Evolutionary conservation across 768 basidiomycete genomes (phyloP).

Genomic region (Myochromella boudieri): DNA sequence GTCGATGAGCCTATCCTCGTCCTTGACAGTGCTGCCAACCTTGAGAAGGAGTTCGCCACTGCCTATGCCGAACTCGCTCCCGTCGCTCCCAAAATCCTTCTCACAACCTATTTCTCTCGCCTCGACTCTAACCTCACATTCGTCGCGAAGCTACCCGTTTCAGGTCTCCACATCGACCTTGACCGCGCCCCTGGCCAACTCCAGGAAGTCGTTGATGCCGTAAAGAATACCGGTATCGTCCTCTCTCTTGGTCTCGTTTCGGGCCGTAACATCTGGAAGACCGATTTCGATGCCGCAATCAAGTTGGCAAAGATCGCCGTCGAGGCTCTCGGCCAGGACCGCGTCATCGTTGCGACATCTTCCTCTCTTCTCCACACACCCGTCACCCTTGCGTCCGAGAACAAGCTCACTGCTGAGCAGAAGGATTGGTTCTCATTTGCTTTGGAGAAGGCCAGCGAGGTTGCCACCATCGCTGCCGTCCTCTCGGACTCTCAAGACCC

Average conservation of each 20-base stretch:
- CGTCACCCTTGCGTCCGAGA: slow-evolving; percentile 92
- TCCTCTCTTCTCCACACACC: slow-evolving; percentile 99
- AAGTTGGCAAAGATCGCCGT: slow-evolving; percentile 84
- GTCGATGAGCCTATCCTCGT: slow-evolving; percentile 97
- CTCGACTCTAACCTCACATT: slow-evolving; percentile 90
- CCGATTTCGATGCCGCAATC: slow-evolving; percentile 82
- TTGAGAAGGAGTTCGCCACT: slow-evolving; percentile 76
- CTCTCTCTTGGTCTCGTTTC: slow-evolving; percentile 96
- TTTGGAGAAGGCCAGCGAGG: slow-evolving; percentile 91
- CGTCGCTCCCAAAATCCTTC: slow-evolving; percentile 86
- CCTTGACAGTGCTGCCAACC: slow-evolving; percentile 75
- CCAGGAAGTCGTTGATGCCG: slow-evolving; percentile 72
- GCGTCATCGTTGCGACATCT: slow-evolving; percentile 92
- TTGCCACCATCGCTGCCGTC: slow-evolving; percentile 81
- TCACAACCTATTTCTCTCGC: slow-evolving; percentile 97
- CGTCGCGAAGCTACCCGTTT: slow-evolving; percentile 88
- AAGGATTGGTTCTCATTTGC: slow-evolving; percentile 99
- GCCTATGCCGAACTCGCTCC: slow-evolving; percentile 82
- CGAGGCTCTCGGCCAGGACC: slow-evolving; percentile 77
- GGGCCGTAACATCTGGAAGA: slow-evolving; percentile 99
- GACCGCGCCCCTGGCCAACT: slow-evolving; percentile 92
- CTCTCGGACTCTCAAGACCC: slow-evolving; percentile 85
- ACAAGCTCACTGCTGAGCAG: slow-evolving; percentile 82
- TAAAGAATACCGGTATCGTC: slow-evolving; percentile 78
- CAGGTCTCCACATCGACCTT: slow-evolving; percentile 95